These are phyloP conservation scores for Penicillium verrucosum DNA, from an alignment of 2,329 filamentous ascomycete species.

Conservation along the genomic window DNA sequence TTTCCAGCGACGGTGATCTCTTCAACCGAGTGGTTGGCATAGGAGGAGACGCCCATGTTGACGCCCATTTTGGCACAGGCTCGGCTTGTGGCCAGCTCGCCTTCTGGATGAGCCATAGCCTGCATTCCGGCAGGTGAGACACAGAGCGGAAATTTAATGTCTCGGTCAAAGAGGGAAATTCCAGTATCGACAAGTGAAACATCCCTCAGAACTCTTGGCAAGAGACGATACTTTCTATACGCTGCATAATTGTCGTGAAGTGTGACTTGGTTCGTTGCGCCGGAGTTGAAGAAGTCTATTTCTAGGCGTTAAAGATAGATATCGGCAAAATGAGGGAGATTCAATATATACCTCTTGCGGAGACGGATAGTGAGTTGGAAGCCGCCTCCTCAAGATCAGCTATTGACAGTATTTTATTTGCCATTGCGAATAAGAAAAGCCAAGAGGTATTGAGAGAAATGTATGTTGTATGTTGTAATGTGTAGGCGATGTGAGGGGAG, in stretches of 20 bases:
- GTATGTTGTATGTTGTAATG: neutral
- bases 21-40: conserved; percentile 46
- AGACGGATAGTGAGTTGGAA: conserved; percentile 7
- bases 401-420: conserved; percentile 16
- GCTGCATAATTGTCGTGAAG: conserved; percentile 53
- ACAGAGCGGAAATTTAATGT: conserved; percentile 50
- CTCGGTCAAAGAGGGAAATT: conserved; percentile 43
- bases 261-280: conserved; percentile 39
- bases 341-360: conserved; percentile 13
- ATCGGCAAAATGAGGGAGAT: neutral
- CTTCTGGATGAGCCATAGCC: conserved; percentile 51
- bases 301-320: neutral
- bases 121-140: conserved; percentile 56
- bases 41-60: conserved; percentile 50
- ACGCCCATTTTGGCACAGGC: conserved; percentile 45
- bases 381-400: conserved; percentile 18
- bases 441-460: neutral
- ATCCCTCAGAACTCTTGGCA: conserved; percentile 45
- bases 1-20: conserved; percentile 42
- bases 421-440: neutral
- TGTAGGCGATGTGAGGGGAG: conserved; percentile 1
- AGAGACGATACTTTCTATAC: conserved; percentile 49
- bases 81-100: conserved; percentile 50
- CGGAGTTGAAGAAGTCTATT: conserved; percentile 56
- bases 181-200: conserved; percentile 44